Conservation (phyloP, 345 rosid genomes). For the Ceriops decandra region DNA sequence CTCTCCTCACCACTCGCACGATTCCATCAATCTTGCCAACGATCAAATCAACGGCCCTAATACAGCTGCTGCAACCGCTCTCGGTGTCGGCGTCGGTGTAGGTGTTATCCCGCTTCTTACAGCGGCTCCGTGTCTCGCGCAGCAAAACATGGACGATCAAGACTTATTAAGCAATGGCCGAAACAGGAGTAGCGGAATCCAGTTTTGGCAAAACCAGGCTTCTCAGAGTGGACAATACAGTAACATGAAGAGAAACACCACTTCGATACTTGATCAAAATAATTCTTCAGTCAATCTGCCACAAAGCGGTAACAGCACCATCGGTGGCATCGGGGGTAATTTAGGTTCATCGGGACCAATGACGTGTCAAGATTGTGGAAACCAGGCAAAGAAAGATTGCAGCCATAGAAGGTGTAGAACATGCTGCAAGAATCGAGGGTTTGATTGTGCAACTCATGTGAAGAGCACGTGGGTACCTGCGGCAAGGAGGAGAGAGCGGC, state of each 20-base stretch:
- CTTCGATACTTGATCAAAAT: constrained; percentile 28
- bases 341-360: constrained; percentile 51
- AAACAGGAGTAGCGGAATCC: constrained; percentile 47
- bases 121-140: constrained; percentile 43
- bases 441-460: constrained; percentile 90
- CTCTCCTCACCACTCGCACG: neutral
- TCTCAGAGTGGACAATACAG: constrained; percentile 21
- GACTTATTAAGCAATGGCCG: constrained; percentile 36
- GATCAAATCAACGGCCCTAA: constrained; percentile 41
- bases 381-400: constrained; percentile 97
- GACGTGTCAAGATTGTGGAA: constrained; percentile 96
- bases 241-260: constrained; percentile 38
- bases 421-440: constrained; percentile 92
- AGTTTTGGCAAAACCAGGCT: constrained; percentile 63
- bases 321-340: constrained; percentile 17
- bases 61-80: constrained; percentile 44
- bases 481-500: constrained; percentile 85
- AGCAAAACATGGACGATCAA: constrained; percentile 51
- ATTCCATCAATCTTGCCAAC: constrained; percentile 24
- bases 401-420: constrained; percentile 81
- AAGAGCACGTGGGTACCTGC: constrained; percentile 99
- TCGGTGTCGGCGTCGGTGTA: constrained; percentile 75
- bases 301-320: constrained; percentile 18
- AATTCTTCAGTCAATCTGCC: constrained; percentile 26
- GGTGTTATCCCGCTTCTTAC: constrained; percentile 78